Evolutionary conservation across 2,329 filamentous ascomycete genomes (phyloP).

Genomic region (Diaporthe velutina): DNA sequence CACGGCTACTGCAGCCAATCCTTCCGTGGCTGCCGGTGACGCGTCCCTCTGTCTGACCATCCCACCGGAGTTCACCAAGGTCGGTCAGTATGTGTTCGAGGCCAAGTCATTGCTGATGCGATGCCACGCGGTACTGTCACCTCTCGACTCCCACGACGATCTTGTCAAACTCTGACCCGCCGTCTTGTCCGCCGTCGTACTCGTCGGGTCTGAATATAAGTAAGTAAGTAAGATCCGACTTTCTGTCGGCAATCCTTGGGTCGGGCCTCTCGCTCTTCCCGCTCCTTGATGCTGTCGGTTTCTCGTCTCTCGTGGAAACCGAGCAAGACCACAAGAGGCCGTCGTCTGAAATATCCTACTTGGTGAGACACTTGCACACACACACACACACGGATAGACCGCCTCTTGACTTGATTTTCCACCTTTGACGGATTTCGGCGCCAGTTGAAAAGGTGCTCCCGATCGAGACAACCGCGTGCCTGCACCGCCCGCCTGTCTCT

Average conservation of each 20-base stretch:
- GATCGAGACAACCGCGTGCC: slow-evolving; percentile 1
- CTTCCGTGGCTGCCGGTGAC: slow-evolving; percentile 43
- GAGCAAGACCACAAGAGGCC: not conserved
- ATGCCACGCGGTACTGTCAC: slow-evolving; percentile 8
- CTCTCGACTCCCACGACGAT: not conserved
- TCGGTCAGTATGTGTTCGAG: not conserved
- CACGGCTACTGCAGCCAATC: not conserved
- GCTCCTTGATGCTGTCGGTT: slow-evolving; percentile 10
- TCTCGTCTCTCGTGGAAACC: not conserved
- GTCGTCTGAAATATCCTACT: not conserved
- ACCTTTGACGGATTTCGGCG: not conserved
- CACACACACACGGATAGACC: not conserved
- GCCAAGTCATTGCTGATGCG: not conserved
- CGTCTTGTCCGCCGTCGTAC: not conserved
- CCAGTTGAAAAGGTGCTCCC: not conserved
- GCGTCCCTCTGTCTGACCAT: slow-evolving; percentile 39
- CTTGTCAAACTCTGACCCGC: not conserved
- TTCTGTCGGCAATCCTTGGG: slow-evolving; percentile 18
- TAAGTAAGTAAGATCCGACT: slow-evolving; percentile 13
- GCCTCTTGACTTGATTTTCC: not conserved
- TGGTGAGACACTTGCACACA: not conserved
- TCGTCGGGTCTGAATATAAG: not conserved
- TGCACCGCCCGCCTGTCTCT: slow-evolving; percentile 21
- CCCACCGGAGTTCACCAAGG: not conserved
- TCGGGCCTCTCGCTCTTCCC: slow-evolving; percentile 1